These are phyloP conservation scores for Kodamaea sp. DNA, from an alignment of 1,139 yeast genomes.

Conservation along the genomic window DNA sequence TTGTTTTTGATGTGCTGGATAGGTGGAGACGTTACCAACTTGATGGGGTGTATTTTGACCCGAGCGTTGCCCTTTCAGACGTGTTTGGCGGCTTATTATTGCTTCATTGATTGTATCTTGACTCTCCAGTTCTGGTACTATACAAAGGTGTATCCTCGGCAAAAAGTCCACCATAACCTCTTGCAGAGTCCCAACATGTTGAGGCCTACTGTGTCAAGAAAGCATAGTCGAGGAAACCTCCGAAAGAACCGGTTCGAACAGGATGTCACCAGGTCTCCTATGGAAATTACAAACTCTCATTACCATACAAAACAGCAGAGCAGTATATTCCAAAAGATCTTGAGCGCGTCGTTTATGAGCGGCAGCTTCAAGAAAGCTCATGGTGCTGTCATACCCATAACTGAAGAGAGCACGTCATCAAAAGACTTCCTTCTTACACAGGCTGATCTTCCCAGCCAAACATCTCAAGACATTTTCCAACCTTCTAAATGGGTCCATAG, in stretches of 20 bases:
- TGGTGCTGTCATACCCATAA: slow-evolving; percentile 1
- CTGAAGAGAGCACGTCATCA: background rate
- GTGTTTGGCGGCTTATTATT: slow-evolving; percentile 26
- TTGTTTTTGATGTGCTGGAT: slow-evolving; percentile 26
- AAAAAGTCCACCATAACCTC: slow-evolving; percentile 19
- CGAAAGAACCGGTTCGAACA: slow-evolving; percentile 12
- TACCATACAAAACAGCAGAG: slow-evolving; percentile 1
- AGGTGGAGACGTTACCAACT: slow-evolving; percentile 25
- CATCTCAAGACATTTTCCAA: background rate
- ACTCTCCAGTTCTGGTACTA: slow-evolving; percentile 29
- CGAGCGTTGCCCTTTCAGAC: slow-evolving; percentile 29
- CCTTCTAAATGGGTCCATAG: background rate
- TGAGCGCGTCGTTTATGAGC: slow-evolving; percentile 7
- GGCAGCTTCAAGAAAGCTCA: slow-evolving; percentile 7
- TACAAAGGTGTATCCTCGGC: slow-evolving; percentile 21
- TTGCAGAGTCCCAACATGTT: slow-evolving; percentile 19
- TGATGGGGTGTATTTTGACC: slow-evolving; percentile 25
- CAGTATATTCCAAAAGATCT: slow-evolving; percentile 7
- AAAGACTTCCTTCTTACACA: too few species aligned
- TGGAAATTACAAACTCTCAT: slow-evolving; percentile 7
- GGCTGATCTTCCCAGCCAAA: background rate
- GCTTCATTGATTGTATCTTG: slow-evolving; percentile 26
- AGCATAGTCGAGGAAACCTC: background rate
- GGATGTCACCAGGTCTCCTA: slow-evolving; percentile 10
- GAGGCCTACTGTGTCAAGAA: slow-evolving; percentile 7